phyloP scores from a whole-genome alignment of 129 eudicot genomes.

The Dittrichia graveolens region DNA sequence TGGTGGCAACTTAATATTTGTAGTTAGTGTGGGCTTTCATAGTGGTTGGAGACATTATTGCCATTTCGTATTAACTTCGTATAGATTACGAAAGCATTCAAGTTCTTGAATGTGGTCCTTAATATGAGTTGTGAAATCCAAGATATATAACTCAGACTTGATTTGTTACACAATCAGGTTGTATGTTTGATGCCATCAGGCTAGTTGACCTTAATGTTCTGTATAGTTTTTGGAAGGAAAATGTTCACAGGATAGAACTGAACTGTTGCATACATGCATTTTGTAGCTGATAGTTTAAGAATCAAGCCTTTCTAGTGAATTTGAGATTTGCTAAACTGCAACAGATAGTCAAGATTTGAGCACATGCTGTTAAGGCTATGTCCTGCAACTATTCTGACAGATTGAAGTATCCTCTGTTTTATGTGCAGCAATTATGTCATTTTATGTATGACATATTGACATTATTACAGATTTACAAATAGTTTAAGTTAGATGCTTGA shows the following conservation, averaged over 20 bases:
- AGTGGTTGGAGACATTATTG: constrained; percentile 23
- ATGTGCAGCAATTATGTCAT: constrained; percentile 1
- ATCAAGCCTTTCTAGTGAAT: not conserved
- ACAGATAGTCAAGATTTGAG: too few species aligned
- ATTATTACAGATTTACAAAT: not conserved
- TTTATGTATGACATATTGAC: not conserved
- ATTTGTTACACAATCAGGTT: not conserved
- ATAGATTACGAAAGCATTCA: not conserved
- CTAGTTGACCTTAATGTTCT: not conserved
- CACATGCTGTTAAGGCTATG: too few species aligned
- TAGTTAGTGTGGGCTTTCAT: constrained; percentile 23
- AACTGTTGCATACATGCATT: not conserved
- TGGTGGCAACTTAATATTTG: constrained; percentile 14
- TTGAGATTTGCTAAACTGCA: not conserved
- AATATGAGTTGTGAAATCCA: not conserved
- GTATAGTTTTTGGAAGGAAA: not conserved
- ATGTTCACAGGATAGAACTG: not conserved
- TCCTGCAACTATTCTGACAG: too few species aligned
- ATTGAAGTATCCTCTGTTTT: not conserved
- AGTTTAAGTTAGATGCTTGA: not conserved
- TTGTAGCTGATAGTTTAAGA: not conserved
- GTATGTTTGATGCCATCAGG: constrained; percentile 5
- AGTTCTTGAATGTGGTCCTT: constrained; percentile 21
- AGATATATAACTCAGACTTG: constrained; percentile 5
- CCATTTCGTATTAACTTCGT: not conserved